Base-by-base conservation (phyloP, 2,329 filamentous ascomycete species). In the Alternaria sp. region DNA sequence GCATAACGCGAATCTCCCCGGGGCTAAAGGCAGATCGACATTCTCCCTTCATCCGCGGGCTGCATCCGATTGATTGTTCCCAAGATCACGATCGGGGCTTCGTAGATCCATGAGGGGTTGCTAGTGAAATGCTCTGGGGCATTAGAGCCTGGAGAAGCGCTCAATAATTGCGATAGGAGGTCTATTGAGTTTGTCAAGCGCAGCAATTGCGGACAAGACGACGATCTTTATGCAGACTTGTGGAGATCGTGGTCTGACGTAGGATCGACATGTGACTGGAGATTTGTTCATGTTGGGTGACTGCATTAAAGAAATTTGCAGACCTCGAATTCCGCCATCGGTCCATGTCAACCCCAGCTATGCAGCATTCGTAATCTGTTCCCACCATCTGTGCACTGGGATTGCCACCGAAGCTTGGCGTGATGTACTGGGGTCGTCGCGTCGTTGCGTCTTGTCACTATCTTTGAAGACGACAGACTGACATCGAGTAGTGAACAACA, bases 331-430 rank as follows among this genome's bases (percentile, higher is more conserved):
- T 40, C 32, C 10, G 44, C 44, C 25, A 21, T 26, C 26, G 46
- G 25, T 61, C 12, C 46, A 44, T 45, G 40, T 36, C 30, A 26
- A 21, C 45, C 32, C 47, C n/a, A 50, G 36, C 11, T 57, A 46
- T 49, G 30, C 47, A 50, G 23, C 55, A 62, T 62, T 58, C 59
- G 59, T 62, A 50, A 59, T 19, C 25, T 44, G 60, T 40, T 62
- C 60, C 36, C 60, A 62, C 55, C 36, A 43, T 62, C 43, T 50
- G 32, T 58, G 47, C 30, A 28, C 32, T 44, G 40, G 45, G 44
- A 44, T 54, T 46, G 60, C 56, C 49, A 59, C 60, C 46, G 54
- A 54, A 43, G 55, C 60, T 62, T 62, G 60, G 60, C 60, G 28
- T 28, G 13, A 21, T 58, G 23, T 43, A 49, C n/a, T 43, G 25